Evolutionary conservation across 257 asterid species (phyloP), one percentile per base, ranked within the genome.

Genomic region (Osmanthus fragrans): DNA sequence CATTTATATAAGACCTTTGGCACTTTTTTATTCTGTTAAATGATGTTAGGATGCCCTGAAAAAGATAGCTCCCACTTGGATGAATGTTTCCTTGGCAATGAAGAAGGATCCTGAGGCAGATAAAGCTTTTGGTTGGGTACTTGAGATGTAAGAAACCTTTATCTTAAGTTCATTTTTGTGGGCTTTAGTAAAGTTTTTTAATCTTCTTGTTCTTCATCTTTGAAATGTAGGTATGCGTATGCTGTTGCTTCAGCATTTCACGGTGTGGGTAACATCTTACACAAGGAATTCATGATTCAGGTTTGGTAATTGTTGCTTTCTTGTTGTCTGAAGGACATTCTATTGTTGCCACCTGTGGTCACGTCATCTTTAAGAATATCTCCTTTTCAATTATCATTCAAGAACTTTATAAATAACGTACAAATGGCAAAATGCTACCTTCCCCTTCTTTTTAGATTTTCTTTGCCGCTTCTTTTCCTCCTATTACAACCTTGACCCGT

Each of bases 271-370:
- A 91, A 95, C 86, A 85, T 91, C 76, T 84, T 92, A 76, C 75
- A 88, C 94, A 93, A 93, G 88, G 96, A 95, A 77, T 95, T 95
- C 86, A 92, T 95, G 99, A 91, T 95, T 87, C 98, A 92, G 97
- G 97, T 94, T n/a, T 30, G 76, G 32, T 30, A 67, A 65, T 67
- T 67, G 69, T 78, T 78, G 18, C 65, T 63, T 54, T 56, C 65
- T 56, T 56, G 65, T 12, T 63, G 69, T 25, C 36, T 63, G 69
- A 63, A 63, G 69, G n/a, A 63, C 33, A 27, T 63, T 4, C 65
- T 63, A 4, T 63, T 63, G 18, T 27, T 23, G 33, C 68, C n/a
- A 56, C 65, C 7, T 56, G 65, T 23, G 68, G 18, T 60, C 18
- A 5, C 2, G 68, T 23, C 18, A 60, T 60, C 68, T 25, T 8